A percentile compares a stretch with the other conserved stretches of the same genome.
phyloP scores from a whole-genome alignment of 257 asterid genomes.

The Fraxinus quadrangulata region DNA sequence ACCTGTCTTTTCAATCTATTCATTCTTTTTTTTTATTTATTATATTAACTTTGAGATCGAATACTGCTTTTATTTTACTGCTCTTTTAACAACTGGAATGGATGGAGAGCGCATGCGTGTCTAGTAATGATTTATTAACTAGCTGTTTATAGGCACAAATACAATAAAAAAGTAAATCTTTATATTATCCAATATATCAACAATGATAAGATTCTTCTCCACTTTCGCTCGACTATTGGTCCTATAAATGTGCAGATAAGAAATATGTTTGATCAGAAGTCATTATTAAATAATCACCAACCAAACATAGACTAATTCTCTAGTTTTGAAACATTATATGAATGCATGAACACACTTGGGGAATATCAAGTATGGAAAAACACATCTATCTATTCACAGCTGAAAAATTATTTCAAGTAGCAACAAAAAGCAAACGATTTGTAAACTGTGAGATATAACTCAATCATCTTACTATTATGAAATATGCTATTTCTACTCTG shows the following conservation, averaged over 20 bases:
- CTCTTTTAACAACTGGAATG: neutral
- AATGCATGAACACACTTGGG: neutral
- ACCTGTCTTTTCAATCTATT: neutral
- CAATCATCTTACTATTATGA: neutral
- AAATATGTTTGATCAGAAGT: too few species aligned
- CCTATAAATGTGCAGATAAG: too few species aligned
- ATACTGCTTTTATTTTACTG: neutral
- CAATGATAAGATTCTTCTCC: neutral
- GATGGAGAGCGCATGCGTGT: neutral
- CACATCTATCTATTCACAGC: constrained; percentile 1
- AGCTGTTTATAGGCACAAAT: neutral
- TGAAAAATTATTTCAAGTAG: neutral
- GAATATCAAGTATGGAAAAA: neutral
- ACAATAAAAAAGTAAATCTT: neutral
- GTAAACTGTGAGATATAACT: neutral
- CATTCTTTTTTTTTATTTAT: neutral
- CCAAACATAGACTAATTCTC: too few species aligned
- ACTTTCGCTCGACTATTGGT: too few species aligned
- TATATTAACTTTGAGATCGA: neutral
- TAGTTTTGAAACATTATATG: too few species aligned
- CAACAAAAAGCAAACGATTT: neutral
- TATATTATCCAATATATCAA: too few species aligned
- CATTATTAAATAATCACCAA: too few species aligned
- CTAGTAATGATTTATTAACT: neutral
- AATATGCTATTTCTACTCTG: neutral